Evolutionary conservation across 1,139 yeast species (phyloP), one percentile per base, ranked within the genome.

Genomic region (Geotrichum fermentans): DNA sequence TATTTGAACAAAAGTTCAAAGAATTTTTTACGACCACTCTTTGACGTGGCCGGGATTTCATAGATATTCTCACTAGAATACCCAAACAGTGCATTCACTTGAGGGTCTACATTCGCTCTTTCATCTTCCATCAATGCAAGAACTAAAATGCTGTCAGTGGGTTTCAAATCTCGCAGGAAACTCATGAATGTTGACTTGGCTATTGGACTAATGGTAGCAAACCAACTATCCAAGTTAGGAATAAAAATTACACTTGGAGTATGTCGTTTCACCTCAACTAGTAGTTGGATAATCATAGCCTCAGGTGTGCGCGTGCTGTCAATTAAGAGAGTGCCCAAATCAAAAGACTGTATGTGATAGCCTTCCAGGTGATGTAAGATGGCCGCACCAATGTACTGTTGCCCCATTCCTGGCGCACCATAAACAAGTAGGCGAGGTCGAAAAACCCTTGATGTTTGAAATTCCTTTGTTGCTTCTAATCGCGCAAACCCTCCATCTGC

Each of bases 231-330:
- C 49, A 89, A 71, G 61, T 85, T 85, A 1, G 98, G 97, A 50
- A 92, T 79, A 62, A 79, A 85, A 2, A 94, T 69, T 8, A 94
- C 83, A 13, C 96, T 79, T 0, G 98, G 98, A 52, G 85, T 87
- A 57, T 90, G 95, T 61, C 96, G 78, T 58, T 87, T 78, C 2
- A 95, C 95, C 67, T 92, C 99, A 28, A 85, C 74, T 61, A 94
- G 83, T 21, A 87, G 75, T 61, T 89, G 96, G 24, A 92, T 86
- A 35, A 90, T 75, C 0, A 86, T 77, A 62, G 89, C 86, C 61
- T 92, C 98, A 0, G 95, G 82, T 0, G 95, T 80, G 55, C 89
- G 72, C 0, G 94, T 78, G 4, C 95, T 75, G 60, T 90, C 97
- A 13, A 90, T 82, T 58, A 83, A 80, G 52, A 92, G 66, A 18